Conservation (phyloP, 2,329 filamentous ascomycete species). For the Cladosporium cucumerinum region DNA sequence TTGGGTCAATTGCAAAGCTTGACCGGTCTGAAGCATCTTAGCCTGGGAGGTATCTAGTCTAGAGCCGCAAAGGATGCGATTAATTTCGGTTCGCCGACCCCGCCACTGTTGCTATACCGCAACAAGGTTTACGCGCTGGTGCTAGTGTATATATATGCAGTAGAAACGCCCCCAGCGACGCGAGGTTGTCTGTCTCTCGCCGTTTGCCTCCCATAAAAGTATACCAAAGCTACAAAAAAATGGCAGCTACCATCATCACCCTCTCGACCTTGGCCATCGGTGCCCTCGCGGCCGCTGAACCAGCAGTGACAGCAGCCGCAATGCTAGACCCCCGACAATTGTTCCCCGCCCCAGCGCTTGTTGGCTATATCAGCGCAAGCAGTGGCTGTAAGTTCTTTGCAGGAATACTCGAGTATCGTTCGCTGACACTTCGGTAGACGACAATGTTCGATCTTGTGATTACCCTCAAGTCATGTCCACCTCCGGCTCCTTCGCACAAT, state of each 20-base stretch:
- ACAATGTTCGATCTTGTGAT: not conserved
- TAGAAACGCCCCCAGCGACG: not conserved
- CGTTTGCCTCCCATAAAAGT: not conserved
- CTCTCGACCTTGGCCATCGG: not conserved
- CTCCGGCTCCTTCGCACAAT: conserved; percentile 3
- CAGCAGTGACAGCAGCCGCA: conserved; percentile 9
- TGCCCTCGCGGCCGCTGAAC: not conserved
- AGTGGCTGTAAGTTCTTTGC: not conserved
- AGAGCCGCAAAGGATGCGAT: not conserved
- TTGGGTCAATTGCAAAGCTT: not conserved
- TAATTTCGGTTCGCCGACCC: not conserved
- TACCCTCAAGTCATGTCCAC: conserved; percentile 6
- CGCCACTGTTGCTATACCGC: not conserved
- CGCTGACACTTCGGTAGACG: not conserved
- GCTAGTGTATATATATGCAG: conserved; percentile 2
- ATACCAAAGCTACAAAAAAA: not conserved
- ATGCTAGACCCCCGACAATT: not conserved
- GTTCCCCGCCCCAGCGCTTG: not conserved
- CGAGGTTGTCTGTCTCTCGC: not conserved
- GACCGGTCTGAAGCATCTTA: not conserved
- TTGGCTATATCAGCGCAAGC: conserved; percentile 5
- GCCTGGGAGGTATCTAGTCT: not conserved
- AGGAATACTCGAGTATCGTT: not conserved
- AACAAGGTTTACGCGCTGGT: not conserved
- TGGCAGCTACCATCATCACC: not conserved